These are phyloP conservation scores for Thielaviopsis musarum DNA, from an alignment of 2,329 filamentous ascomycete species.

Conservation along the genomic window DNA sequence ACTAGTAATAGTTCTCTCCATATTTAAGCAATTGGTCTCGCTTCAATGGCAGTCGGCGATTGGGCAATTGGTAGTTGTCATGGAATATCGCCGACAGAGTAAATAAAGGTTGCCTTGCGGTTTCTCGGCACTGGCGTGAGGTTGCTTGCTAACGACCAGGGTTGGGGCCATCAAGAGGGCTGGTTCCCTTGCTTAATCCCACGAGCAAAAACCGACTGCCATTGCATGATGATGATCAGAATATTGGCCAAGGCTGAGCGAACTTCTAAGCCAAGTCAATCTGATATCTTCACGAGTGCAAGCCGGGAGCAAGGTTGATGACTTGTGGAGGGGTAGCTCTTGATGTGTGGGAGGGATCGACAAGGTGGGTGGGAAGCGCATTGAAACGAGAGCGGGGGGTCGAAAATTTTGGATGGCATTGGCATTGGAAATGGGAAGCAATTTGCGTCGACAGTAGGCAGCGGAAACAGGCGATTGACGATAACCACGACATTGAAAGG, in stretches of 20 bases:
- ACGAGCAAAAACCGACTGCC: not conserved
- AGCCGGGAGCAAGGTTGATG: slow-evolving; percentile 7
- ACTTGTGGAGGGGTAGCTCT: slow-evolving; percentile 9
- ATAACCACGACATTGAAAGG: not conserved
- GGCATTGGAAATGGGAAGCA: not conserved
- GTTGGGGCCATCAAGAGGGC: not conserved
- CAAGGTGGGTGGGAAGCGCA: slow-evolving; percentile 10
- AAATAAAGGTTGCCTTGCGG: not conserved
- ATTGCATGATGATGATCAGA: not conserved
- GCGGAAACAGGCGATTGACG: too few species aligned
- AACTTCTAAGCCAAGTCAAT: not conserved
- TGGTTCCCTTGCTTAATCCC: not conserved
- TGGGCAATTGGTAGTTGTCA: not conserved
- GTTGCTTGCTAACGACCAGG: not conserved
- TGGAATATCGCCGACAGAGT: not conserved
- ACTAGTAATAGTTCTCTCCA: not conserved
- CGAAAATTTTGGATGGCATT: slow-evolving; percentile 9
- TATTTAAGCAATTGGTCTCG: not conserved
- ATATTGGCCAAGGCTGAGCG: not conserved
- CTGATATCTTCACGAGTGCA: not conserved
- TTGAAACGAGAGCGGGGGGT: slow-evolving; percentile 11
- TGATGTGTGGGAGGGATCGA: slow-evolving; percentile 9
- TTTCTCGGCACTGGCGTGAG: not conserved
- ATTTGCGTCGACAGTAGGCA: not conserved
- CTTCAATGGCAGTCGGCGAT: not conserved